phyloP scores from a whole-genome alignment of 495 filamentous ascomycete genomes.

The Penicillium crystallinum region DNA sequence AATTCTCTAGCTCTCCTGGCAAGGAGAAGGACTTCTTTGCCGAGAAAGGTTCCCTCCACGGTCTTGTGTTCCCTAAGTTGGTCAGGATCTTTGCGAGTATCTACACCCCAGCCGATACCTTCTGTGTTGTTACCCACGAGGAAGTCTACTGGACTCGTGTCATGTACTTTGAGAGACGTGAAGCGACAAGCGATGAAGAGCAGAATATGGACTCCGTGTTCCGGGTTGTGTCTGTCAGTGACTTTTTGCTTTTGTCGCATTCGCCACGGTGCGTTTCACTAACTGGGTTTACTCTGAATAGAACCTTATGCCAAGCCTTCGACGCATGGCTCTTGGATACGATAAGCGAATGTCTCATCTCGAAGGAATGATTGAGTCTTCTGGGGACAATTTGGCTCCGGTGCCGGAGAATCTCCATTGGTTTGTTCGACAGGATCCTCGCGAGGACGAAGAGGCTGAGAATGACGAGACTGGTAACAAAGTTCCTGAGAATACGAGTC shows the following conservation, averaged over 20 bases:
- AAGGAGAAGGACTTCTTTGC: not conserved
- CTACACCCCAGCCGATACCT: not conserved
- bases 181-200: not conserved
- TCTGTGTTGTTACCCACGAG: not conserved
- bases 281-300: not conserved
- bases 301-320: not conserved
- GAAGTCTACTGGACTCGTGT: not conserved
- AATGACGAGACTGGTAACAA: not conserved
- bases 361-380: not conserved
- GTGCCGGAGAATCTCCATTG: not conserved
- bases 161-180: not conserved
- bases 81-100: not conserved
- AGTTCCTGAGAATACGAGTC: not conserved
- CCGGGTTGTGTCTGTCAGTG: not conserved
- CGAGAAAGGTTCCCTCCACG: not conserved
- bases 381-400: not conserved
- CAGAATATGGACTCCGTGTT: not conserved
- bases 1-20: not conserved
- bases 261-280: not conserved
- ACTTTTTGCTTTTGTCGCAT: not conserved
- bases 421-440: not conserved
- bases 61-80: not conserved
- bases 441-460: not conserved
- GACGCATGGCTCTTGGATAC: not conserved
- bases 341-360: not conserved